Evolutionary conservation across 139 green algal genomes (phyloP).

Genomic region (Chlamydomonas sp.): DNA sequence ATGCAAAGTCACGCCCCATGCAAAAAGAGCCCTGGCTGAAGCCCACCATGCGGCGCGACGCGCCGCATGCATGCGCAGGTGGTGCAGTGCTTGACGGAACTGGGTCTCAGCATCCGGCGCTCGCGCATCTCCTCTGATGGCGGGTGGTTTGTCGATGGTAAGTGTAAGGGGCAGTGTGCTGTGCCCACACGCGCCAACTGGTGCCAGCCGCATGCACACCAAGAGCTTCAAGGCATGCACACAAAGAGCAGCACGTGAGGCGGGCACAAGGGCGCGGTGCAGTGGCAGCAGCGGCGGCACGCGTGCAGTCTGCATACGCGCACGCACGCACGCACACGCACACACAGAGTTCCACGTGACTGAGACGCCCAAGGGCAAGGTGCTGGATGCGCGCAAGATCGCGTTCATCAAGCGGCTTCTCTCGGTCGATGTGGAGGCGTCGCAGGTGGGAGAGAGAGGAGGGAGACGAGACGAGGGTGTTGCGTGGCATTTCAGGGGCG

Average conservation of each 20-base stretch:
- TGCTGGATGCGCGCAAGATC: conserved; percentile 71
- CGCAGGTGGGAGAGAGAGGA: no score
- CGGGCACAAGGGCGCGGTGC: no score
- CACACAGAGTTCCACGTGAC: conserved; percentile 81
- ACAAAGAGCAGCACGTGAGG: no score
- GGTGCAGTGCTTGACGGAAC: conserved; percentile 91
- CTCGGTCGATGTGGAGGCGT: no score
- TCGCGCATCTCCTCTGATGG: conserved; percentile 84
- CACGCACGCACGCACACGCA: background rate
- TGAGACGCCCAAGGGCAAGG: conserved; percentile 64
- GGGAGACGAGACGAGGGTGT: no score
- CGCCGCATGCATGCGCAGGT: conserved; percentile 48
- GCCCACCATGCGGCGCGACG: background rate
- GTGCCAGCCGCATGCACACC: no score
- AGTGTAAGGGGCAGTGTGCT: background rate
- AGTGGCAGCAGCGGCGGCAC: no score
- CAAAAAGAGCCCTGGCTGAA: background rate
- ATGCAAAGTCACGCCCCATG: no score
- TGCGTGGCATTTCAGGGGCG: no score
- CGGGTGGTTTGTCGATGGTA: conserved; percentile 95
- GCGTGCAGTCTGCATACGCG: background rate
- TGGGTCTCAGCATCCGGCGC: conserved; percentile 73
- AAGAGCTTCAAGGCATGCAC: no score
- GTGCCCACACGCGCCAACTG: background rate
- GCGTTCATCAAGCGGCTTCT: conserved; percentile 65